phyloP scores from a whole-genome alignment of 768 basidiomycete species.

The Termitomyces titanicus region DNA sequence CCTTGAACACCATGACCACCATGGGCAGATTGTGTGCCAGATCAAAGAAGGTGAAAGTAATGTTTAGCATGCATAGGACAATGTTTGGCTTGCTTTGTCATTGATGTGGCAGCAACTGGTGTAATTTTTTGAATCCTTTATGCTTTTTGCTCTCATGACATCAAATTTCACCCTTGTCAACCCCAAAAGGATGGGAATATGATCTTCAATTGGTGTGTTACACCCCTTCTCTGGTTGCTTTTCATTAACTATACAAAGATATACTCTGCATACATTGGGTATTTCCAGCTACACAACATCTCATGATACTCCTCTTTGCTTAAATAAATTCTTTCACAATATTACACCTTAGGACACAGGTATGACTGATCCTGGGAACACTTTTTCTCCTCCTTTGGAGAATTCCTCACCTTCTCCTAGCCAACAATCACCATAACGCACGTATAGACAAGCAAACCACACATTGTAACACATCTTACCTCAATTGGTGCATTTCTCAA shows the following conservation, averaged over 20 bases:
- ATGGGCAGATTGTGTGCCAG: no score
- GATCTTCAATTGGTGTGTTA: conserved; percentile 81
- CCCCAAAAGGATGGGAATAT: conserved; percentile 76
- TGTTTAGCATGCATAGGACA: no score
- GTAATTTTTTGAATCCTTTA: no score
- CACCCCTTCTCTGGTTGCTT: no score
- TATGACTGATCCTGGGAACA: conserved; percentile 80
- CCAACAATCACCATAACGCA: conserved; percentile 79
- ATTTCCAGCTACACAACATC: conserved; percentile 69
- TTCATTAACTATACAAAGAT: no score
- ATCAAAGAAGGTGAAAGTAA: no score
- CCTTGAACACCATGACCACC: no score
- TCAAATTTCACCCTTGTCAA: conserved; percentile 19
- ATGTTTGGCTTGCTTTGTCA: no score
- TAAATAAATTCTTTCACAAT: conserved; percentile 5
- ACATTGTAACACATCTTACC: conserved; percentile 74
- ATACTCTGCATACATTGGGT: conserved; percentile 76
- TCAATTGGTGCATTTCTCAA: conserved; percentile 74
- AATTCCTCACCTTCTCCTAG: conserved; percentile 81
- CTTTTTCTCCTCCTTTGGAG: conserved; percentile 74
- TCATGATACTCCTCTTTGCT: conserved; percentile 48
- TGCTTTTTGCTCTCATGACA: background rate
- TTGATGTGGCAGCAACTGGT: no score
- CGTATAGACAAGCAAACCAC: conserved; percentile 62
- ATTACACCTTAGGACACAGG: no score